Percentiles rank a stretch among this genome's conserved stretches.
Conservation (phyloP, 2,329 filamentous ascomycete genomes). For the Trichoderma oligosporum region DNA sequence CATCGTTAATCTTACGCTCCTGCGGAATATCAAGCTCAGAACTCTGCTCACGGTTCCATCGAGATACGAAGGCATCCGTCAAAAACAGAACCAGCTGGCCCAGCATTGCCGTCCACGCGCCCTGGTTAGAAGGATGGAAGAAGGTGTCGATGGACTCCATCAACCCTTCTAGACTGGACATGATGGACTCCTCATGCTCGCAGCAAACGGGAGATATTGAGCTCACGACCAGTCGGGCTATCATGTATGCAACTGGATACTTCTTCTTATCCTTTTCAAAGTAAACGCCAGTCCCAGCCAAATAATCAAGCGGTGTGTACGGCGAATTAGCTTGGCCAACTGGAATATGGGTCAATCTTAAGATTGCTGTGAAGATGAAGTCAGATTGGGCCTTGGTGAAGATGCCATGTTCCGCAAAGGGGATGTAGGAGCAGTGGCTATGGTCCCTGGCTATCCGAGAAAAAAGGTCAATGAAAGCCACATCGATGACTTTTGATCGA, state of each 20-base stretch:
- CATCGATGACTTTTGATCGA: constrained; percentile 81
- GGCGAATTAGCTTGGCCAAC: constrained; percentile 94
- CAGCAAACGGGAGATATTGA: constrained; percentile 83
- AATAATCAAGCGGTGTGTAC: constrained; percentile 80
- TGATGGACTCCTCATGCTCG: constrained; percentile 70
- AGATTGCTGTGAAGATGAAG: constrained; percentile 84
- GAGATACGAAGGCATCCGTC: constrained; percentile 92
- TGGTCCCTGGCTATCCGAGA: constrained; percentile 85
- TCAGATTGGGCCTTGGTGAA: constrained; percentile 91
- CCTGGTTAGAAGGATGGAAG: constrained; percentile 96
- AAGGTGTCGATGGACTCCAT: constrained; percentile 97
- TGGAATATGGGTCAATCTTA: constrained; percentile 89
- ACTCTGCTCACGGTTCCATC: constrained; percentile 93
- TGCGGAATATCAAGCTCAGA: constrained; percentile 84
- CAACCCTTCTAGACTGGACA: constrained; percentile 82
- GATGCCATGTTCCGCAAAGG: constrained; percentile 82
- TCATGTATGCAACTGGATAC: constrained; percentile 85
- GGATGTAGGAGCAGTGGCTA: constrained; percentile 67
- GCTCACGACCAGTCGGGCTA: constrained; percentile 89
- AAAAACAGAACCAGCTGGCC: constrained; percentile 90
- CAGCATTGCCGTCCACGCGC: constrained; percentile 83
- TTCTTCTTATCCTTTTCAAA: constrained; percentile 92
- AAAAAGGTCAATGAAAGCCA: constrained; percentile 82
- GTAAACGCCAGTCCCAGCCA: constrained; percentile 77
- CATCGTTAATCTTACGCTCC: constrained; percentile 72